These are phyloP conservation scores for Fraxinus albicans DNA, from an alignment of 305 asterid genomes.

Conservation along the genomic window DNA sequence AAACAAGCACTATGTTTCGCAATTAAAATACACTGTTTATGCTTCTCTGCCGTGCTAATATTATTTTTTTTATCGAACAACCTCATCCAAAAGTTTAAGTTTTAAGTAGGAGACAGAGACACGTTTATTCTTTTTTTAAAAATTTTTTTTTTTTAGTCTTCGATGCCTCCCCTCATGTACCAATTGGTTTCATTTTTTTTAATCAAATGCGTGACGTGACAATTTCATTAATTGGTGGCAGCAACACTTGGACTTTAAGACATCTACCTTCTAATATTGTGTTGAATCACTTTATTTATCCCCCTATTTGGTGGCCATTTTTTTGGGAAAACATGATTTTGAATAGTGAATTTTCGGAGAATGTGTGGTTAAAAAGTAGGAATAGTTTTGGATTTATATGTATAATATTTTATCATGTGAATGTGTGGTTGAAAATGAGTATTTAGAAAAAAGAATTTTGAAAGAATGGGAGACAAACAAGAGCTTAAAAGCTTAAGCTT, in stretches of 20 bases:
- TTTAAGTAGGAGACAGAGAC: not conserved
- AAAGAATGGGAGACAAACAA: too few relatives aligned
- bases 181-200: not conserved
- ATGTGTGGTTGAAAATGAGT: too few relatives aligned
- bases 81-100: not conserved
- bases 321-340: too few relatives aligned
- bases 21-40: not conserved
- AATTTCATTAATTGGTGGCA: not conserved
- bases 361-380: too few relatives aligned
- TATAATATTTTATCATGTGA: too few relatives aligned
- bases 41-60: not conserved
- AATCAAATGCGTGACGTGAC: not conserved
- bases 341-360: too few relatives aligned
- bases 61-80: not conserved
- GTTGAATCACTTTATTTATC: not conserved
- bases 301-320: too few relatives aligned
- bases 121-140: not conserved
- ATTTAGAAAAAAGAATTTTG: too few relatives aligned
- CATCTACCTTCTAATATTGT: not conserved
- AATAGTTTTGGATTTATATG: too few relatives aligned
- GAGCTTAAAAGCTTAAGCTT: too few relatives aligned
- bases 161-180: not conserved
- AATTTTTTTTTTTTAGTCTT: not conserved
- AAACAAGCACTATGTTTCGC: not conserved
- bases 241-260: not conserved